Evolutionary conservation across 2,329 filamentous ascomycete species (phyloP), one percentile per base, ranked within the genome.

Genomic region (Scedosporium apiospermum): DNA sequence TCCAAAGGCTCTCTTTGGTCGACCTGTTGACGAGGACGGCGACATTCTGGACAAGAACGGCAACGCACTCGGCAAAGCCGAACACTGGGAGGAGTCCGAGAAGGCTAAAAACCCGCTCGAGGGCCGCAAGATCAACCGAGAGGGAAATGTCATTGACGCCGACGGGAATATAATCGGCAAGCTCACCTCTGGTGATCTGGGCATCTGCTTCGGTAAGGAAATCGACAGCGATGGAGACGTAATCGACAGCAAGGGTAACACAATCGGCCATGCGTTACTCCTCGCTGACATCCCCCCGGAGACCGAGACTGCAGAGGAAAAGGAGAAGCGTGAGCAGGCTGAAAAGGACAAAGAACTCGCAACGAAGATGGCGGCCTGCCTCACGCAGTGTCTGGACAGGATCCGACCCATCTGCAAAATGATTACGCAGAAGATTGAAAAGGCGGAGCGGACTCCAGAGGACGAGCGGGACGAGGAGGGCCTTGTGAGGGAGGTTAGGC

Each of bases 401-500:
- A 85, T 96, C 71, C 87, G 89, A 67, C 92, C 92, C 9, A 86
- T 96, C 71, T 89, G 90, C 80, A 91, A 90, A 77, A 84, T 91
- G 78, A 96, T 96, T 74, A 89, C 85, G 4, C 88, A 92, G 84
- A 83, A 88, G 76, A 89, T 96, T 69, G 90, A 96, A 68, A 81
- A 81, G 62, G 91, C 90, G 30, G 90, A 96, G 74, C 84, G 86
- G 66, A 90, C 88, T 30, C 88, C 89, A 53, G 89, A 91, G 75
- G 90, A 96, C 4, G 91, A 96, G 68, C 87, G 93, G 26, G 91
- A 97, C 70, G 93, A 97, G 73, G 91, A 97, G 70, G 84, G 90
- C 68, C 85, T 96, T 4, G 92, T 97, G 70, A 86, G 90, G 72
- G 83, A 92, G 63, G 91, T 96, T 69, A 90, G 88, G 75, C 93